phyloP scores from a whole-genome alignment of 2,329 filamentous ascomycete species.

The Colletotrichum euphorbiae region DNA sequence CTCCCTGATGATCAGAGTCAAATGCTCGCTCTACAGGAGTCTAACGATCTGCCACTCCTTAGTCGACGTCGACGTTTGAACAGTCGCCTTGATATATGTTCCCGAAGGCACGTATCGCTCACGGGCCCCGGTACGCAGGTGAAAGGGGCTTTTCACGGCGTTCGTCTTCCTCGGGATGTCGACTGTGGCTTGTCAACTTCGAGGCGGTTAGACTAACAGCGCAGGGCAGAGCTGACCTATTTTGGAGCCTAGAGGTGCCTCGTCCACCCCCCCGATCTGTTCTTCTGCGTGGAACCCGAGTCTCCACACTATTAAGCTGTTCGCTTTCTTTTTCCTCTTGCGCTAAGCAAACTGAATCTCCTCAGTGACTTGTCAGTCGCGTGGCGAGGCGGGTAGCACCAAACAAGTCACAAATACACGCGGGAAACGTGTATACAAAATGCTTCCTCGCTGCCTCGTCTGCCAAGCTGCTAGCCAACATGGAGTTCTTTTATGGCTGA shows the following conservation, averaged over 20 bases:
- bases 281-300: not conserved
- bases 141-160: too few relatives aligned
- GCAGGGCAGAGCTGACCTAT: conserved; percentile 3
- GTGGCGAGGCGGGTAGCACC: conserved; percentile 15
- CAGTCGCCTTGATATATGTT: too few relatives aligned
- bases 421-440: not conserved
- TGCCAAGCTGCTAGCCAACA: conserved; percentile 26
- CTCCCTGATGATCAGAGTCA: too few relatives aligned
- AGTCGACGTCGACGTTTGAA: too few relatives aligned
- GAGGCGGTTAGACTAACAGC: not conserved
- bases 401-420: not conserved
- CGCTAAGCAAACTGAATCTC: conserved; percentile 20
- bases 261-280: conserved; percentile 15
- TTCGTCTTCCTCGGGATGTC: not conserved
- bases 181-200: conserved; percentile 4
- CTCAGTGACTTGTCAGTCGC: conserved; percentile 16
- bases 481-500: conserved; percentile 16
- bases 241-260: not conserved
- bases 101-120: too few relatives aligned
- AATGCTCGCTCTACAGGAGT: too few relatives aligned
- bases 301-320: conserved; percentile 24
- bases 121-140: too few relatives aligned
- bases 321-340: conserved; percentile 33
- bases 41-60: too few relatives aligned
- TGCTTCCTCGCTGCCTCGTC: not conserved